A percentile compares a stretch with the other conserved stretches of the same genome.
Conservation (phyloP, 2,329 filamentous ascomycete genomes). For the Alternaria ventricosa region DNA sequence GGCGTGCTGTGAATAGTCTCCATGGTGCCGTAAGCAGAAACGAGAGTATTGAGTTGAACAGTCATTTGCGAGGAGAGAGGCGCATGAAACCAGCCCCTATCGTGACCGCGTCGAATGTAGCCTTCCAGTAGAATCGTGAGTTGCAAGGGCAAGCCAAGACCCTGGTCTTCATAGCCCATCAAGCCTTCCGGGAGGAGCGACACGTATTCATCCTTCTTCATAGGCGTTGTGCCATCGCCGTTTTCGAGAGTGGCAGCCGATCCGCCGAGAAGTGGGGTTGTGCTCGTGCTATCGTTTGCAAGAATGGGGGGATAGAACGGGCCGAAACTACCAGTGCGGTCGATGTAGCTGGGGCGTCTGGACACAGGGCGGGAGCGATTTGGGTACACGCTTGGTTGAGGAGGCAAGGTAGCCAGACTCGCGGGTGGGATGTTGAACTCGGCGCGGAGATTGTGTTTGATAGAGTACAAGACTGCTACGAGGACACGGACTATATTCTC, state of each 20-base stretch:
- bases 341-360: constrained; percentile 37
- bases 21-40: constrained; percentile 67
- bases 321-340: constrained; percentile 15
- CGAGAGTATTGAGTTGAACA: constrained; percentile 62
- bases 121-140: constrained; percentile 65
- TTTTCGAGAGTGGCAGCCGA: constrained; percentile 27
- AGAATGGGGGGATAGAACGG: constrained; percentile 4
- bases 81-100: constrained; percentile 65
- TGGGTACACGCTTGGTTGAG: constrained; percentile 21
- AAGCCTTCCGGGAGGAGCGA: constrained; percentile 59
- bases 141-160: constrained; percentile 66
- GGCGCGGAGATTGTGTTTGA: constrained; percentile 69
- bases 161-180: constrained; percentile 62
- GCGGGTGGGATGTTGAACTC: constrained; percentile 61
- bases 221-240: constrained; percentile 39
- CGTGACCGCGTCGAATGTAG: constrained; percentile 64
- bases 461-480: constrained; percentile 67
- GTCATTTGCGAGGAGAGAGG: constrained; percentile 66
- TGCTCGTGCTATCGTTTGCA: constrained; percentile 11
- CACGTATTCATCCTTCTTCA: constrained; percentile 56
- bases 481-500: constrained; percentile 65
- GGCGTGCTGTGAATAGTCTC: constrained; percentile 71
- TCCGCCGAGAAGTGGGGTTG: constrained; percentile 28
- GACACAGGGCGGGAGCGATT: constrained; percentile 24
- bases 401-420: constrained; percentile 27